Evolutionary conservation across 2,329 filamentous ascomycete genomes (phyloP).

Genomic region (Davidsoniella virescens): DNA sequence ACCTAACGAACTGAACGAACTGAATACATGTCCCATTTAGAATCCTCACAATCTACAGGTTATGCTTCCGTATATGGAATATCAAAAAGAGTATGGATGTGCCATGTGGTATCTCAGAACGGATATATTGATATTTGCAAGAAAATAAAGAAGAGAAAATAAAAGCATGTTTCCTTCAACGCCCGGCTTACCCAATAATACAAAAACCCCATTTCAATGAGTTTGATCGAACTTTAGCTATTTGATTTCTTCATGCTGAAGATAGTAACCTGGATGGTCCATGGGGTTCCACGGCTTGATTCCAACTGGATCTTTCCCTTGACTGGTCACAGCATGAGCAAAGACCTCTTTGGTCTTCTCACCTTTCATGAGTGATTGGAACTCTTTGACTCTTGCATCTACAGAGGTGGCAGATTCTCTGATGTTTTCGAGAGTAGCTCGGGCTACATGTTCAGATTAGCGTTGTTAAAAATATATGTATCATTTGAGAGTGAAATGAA

Average conservation of each 20-base stretch:
- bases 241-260: not conserved
- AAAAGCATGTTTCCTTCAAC: not conserved
- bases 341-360: conserved; percentile 34
- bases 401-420: conserved; percentile 3
- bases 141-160: not conserved
- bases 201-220: not conserved
- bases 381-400: conserved; percentile 26
- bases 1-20: too few relatives aligned
- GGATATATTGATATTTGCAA: not conserved
- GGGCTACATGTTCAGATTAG: conserved; percentile 15
- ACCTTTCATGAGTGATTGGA: conserved; percentile 30
- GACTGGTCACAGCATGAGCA: conserved; percentile 35
- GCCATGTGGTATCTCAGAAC: too few relatives aligned
- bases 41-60: too few relatives aligned
- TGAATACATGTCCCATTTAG: too few relatives aligned
- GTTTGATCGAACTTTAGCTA: too few relatives aligned
- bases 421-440: conserved; percentile 28
- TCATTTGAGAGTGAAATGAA: not conserved
- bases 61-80: not conserved
- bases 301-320: conserved; percentile 35
- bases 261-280: conserved; percentile 42
- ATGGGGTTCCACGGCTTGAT: conserved; percentile 43
- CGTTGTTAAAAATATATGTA: too few relatives aligned
- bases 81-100: not conserved
- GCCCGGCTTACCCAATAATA: too few relatives aligned